Evolutionary conservation across 2,329 filamentous ascomycete genomes (phyloP), one percentile per base, ranked within the genome.

Genomic region (Cladosporium oxysporum): DNA sequence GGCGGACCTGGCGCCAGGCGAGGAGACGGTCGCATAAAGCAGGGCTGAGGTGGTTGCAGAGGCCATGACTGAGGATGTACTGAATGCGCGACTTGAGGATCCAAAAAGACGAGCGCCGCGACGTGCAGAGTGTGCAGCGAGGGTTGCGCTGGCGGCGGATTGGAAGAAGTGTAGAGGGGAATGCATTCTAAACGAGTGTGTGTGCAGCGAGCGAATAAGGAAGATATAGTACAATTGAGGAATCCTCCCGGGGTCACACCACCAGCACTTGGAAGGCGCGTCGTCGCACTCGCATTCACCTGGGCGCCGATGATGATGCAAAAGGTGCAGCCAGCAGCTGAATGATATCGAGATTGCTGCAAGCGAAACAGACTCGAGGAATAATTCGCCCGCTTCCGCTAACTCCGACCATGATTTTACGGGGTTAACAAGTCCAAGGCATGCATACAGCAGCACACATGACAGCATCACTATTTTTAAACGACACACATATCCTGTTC

Each of bases 11-110:
- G 77, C 74, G 10, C 76, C 70, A 5, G 81, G 77, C 18, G 76
- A 77, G 31, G 77, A 78, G 11, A 81, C 76, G 7, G 76, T 75
- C n/a, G 81, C 79, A 65, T 80, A 79, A 29, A 81, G 71, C 5
- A 74, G 71, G 6, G 76, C 74, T 28, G 72, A 71, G n/a, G 73
- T 76, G 6, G 70, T 70, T 23, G 70, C 71, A 2, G 71, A 70
- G 12, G 68, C 68, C 74, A 76, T 76, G 60, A 31, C 33, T 11
- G 49, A 18, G 31, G 60, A 53, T 10, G 60, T 53, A 23, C 60
- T 44, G 31, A 62, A 62, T 21, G 60, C 49, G 47, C 60, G 60
- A 18, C 33, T 53, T 12, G 47, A 28, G 5, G 59, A 35, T 37
- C 29, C 35, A 47, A 52, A 35, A 1, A 62, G 47, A 14, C 47